Percentiles rank a stretch among this genome's conserved stretches.
phyloP scores from a whole-genome alignment of 768 basidiomycete species.

The Lentinula lateritia region DNA sequence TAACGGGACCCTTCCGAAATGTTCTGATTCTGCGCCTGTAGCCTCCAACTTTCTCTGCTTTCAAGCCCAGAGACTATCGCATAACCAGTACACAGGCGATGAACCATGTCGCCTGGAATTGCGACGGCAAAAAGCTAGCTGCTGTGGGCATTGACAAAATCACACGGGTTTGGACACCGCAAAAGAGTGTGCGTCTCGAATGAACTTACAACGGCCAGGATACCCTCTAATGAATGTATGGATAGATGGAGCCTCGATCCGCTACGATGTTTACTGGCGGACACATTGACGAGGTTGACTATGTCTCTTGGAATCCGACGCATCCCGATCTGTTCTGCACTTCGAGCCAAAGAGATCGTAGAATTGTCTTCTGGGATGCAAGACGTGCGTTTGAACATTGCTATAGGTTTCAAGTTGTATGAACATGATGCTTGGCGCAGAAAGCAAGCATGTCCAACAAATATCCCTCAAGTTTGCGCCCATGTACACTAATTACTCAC shows the following conservation, averaged over 20 bases:
- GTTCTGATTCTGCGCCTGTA: conserved; percentile 20
- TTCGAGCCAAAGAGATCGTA: conserved; percentile 69
- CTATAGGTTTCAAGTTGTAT: background rate
- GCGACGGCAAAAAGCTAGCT: conserved; percentile 75
- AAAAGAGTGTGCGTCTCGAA: conserved; percentile 59
- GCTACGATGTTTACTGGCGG: conserved; percentile 64
- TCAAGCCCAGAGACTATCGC: conserved; percentile 71
- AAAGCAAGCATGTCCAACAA: conserved; percentile 66
- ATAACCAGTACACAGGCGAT: conserved; percentile 60
- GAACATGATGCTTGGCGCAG: conserved; percentile 26
- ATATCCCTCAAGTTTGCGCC: conserved; percentile 54
- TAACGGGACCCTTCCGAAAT: background rate
- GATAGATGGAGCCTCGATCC: conserved; percentile 65
- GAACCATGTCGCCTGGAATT: conserved; percentile 79
- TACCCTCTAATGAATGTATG: background rate
- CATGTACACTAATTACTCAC: conserved; percentile 62
- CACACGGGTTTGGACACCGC: conserved; percentile 74
- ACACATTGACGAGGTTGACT: conserved; percentile 76
- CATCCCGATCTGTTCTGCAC: conserved; percentile 82
- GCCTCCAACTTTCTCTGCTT: conserved; percentile 77
- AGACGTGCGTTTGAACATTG: conserved; percentile 47
- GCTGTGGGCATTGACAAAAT: conserved; percentile 79
- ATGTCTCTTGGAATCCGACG: conserved; percentile 80
- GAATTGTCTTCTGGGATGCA: conserved; percentile 81
- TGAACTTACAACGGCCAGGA: background rate